These are phyloP conservation scores for Eryngium alpinum DNA, from an alignment of 140 eudicot genomes.

Conservation along the genomic window DNA sequence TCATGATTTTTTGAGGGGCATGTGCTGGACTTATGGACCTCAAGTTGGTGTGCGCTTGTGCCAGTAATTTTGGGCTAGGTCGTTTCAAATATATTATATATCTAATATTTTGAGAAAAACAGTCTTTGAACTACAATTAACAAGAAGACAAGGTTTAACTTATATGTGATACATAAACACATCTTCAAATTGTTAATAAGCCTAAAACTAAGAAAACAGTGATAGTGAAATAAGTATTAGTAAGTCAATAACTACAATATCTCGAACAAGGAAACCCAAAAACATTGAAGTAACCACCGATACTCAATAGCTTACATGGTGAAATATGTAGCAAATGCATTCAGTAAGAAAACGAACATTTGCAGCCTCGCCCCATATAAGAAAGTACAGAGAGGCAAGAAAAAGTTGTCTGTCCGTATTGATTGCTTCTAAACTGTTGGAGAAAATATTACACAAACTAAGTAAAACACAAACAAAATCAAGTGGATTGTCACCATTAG, in stretches of 20 bases:
- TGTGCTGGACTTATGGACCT: too few species aligned
- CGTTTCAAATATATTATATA: too few species aligned
- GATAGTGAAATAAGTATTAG: background rate
- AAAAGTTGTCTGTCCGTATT: conserved; percentile 83
- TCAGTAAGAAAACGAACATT: conserved; percentile 98
- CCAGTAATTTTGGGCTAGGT: too few species aligned
- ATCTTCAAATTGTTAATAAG: too few species aligned
- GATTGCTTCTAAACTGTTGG: conserved; percentile 77
- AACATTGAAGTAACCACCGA: conserved; percentile 10
- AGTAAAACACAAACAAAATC: conserved; percentile 2
- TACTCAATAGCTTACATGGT: conserved; percentile 56
- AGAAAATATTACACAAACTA: background rate
- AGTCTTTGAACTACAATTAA: too few species aligned
- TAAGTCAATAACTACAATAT: background rate
- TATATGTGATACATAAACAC: too few species aligned
- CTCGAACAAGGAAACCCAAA: background rate
- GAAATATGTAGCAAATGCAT: conserved; percentile 94
- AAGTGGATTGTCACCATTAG: conserved; percentile 14
- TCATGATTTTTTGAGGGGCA: too few species aligned
- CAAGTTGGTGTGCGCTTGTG: too few species aligned
- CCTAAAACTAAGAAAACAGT: too few species aligned
- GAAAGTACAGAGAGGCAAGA: conserved; percentile 70
- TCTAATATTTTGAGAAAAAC: too few species aligned
- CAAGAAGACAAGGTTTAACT: too few species aligned
- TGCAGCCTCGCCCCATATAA: conserved; percentile 99